Base-by-base conservation (phyloP, 306 rosid genomes). In the Lathyrus oleraceus region DNA sequence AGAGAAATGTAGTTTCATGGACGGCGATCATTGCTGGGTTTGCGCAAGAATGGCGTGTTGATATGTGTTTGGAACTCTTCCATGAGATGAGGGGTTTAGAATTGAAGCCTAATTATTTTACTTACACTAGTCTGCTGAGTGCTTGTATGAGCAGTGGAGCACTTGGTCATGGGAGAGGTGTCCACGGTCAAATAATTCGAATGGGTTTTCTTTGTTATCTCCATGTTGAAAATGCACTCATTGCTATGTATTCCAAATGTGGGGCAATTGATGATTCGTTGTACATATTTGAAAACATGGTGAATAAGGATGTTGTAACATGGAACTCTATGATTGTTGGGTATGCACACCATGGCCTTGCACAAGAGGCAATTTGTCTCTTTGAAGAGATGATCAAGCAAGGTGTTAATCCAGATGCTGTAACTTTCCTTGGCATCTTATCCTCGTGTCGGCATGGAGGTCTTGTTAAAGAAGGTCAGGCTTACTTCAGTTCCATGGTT, bases 311-410 rank as follows among this genome's bases (percentile, higher is more conserved):
- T 74, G 82, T 61, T 53, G 78, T 90, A 27, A 71, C 98, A 0
- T 93, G 98, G 98, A 93, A 93, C 42, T 82, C 98, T 76, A 84
- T 93, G 94, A 88, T 93, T 16, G 84, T 86, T 25, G 97, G 90
- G 32, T 93, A 85, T 70, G 91, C 93, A 0, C 98, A 81, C 13
- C 93, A 92, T 15, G 96, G 98, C 21, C 86, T 73, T n/a, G 85
- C 85, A 12, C 27, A 45, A 32, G 82, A 81, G 73, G 91, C 96
- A 1, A 83, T 89, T 70, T 67, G 61, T 83, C 82, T 86, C 71
- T 89, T 88, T 10, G 81, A 85, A 57, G 75, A 85, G 76, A 89
- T 92, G 96, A 85, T 77, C 53, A 71, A 27, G 71, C 81, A 74
- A 73, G 58, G 63, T 4, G 57, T 79, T 52, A 79, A 67, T 73